A percentile compares a stretch with the other conserved stretches of the same genome.
Conservation (phyloP, 768 basidiomycete genomes). For the Pisolithus orientalis region DNA sequence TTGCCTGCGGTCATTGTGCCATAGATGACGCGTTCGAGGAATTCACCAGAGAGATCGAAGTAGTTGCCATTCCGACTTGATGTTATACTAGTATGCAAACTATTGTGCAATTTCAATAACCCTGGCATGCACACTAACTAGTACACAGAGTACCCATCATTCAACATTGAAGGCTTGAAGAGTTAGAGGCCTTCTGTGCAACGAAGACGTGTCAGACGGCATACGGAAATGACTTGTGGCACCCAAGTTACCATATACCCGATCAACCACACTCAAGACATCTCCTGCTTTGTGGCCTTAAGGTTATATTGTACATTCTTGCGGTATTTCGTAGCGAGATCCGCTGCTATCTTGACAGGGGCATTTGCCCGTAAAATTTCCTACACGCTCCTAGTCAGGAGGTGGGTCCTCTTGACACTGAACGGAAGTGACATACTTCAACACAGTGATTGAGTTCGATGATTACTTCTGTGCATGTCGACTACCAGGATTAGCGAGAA, state of each 20-base stretch:
- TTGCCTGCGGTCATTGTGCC: not conserved
- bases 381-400: constrained; percentile 29
- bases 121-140: not conserved
- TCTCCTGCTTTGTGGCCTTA: constrained; percentile 52
- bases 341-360: constrained; percentile 73
- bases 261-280: not conserved
- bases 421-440: constrained; percentile 45
- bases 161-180: too few species aligned
- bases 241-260: not conserved
- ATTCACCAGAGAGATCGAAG: not conserved
- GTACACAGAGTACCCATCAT: not conserved
- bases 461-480: constrained; percentile 89
- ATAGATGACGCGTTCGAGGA: not conserved
- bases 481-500: constrained; percentile 36
- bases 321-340: constrained; percentile 80
- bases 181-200: not conserved
- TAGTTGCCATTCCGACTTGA: too few species aligned
- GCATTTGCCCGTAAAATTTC: constrained; percentile 77
- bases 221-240: constrained; percentile 1
- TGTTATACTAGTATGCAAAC: too few species aligned
- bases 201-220: not conserved
- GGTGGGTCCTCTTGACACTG: not conserved
- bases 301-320: constrained; percentile 93
- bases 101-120: too few species aligned
- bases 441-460: constrained; percentile 84